Evolutionary conservation across 2,329 filamentous ascomycete genomes (phyloP).

Genomic region (Diatrype stigma): DNA sequence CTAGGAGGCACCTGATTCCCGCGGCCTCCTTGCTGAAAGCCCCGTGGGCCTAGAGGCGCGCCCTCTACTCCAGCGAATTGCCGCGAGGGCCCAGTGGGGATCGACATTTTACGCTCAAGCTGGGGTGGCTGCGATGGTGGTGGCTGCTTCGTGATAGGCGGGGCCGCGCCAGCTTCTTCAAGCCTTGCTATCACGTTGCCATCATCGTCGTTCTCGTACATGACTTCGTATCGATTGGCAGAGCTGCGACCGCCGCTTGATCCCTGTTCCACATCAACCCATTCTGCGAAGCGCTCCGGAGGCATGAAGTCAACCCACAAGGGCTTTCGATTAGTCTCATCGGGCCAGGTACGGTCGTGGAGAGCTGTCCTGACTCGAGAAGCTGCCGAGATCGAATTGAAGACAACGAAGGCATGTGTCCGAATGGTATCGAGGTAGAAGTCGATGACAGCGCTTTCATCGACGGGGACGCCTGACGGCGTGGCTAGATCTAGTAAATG

Average conservation of each 20-base stretch:
- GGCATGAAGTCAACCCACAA: conserved; percentile 91
- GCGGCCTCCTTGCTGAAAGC: conserved; percentile 30
- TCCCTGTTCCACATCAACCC: conserved; percentile 67
- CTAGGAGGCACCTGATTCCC: conserved; percentile 12
- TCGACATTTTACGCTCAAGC: conserved; percentile 18
- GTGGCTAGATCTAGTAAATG: conserved; percentile 69
- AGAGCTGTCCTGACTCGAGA: conserved; percentile 70
- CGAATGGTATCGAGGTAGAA: conserved; percentile 83
- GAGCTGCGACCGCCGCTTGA: conserved; percentile 37
- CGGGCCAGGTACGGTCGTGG: conserved; percentile 79
- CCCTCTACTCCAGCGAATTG: conserved; percentile 26
- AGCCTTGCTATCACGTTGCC: conserved; percentile 54
- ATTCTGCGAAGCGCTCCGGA: conserved; percentile 64
- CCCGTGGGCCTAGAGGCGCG: conserved; percentile 36
- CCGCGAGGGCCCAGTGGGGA: conserved; percentile 27
- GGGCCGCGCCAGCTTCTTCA: conserved; percentile 39
- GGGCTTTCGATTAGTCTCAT: conserved; percentile 77
- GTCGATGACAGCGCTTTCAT: conserved; percentile 54
- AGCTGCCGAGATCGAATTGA: conserved; percentile 66
- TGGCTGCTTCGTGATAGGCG: conserved; percentile 10
- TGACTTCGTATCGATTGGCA: conserved; percentile 63
- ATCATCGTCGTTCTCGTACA: conserved; percentile 57
- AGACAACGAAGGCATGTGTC: conserved; percentile 80
- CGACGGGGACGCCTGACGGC: conserved; percentile 44
- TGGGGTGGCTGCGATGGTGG: conserved; percentile 13